These are phyloP conservation scores for Bacidia gigantensis DNA, from an alignment of 495 filamentous ascomycete species.

Conservation along the genomic window DNA sequence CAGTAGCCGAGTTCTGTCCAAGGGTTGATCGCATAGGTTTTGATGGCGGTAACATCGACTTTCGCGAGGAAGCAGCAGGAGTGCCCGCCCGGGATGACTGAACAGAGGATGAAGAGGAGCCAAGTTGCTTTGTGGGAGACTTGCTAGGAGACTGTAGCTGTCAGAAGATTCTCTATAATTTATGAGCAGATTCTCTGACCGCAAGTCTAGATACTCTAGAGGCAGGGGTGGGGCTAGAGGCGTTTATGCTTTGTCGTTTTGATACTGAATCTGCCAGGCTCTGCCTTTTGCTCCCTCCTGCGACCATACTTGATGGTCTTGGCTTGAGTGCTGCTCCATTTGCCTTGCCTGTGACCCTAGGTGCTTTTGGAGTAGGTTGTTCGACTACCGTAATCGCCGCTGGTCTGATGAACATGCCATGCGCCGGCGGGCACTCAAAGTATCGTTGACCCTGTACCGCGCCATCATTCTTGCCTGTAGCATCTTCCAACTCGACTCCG, in stretches of 20 bases:
- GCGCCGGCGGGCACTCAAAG: constrained; percentile 66
- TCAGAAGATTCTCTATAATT: constrained; percentile 6
- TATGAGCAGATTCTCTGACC: constrained; percentile 30
- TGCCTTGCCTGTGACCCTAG: constrained; percentile 16
- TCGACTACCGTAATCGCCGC: constrained; percentile 45
- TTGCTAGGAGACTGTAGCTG: constrained; percentile 54
- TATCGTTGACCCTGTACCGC: constrained; percentile 79
- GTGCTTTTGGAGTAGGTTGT: constrained; percentile 33
- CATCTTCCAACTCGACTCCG: constrained; percentile 73
- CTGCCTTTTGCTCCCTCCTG: constrained; percentile 23
- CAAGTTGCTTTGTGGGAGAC: constrained; percentile 66
- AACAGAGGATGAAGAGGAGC: constrained; percentile 39
- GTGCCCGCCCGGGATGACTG: constrained; percentile 44
- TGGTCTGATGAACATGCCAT: constrained; percentile 82
- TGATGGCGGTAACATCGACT: constrained; percentile 33
- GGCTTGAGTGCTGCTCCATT: constrained; percentile 17
- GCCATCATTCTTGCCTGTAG: constrained; percentile 90
- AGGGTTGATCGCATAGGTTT: constrained; percentile 52
- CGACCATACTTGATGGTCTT: constrained; percentile 23
- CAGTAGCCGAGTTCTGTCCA: constrained; percentile 42
- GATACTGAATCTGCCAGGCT: constrained; percentile 30
- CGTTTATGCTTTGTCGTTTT: constrained; percentile 55
- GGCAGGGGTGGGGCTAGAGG: constrained; percentile 52
- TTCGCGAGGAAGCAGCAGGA: constrained; percentile 37
- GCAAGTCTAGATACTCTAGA: constrained; percentile 40